These are phyloP conservation scores for Fusarium setosum DNA, from an alignment of 2,329 filamentous ascomycete genomes.

Conservation along the genomic window DNA sequence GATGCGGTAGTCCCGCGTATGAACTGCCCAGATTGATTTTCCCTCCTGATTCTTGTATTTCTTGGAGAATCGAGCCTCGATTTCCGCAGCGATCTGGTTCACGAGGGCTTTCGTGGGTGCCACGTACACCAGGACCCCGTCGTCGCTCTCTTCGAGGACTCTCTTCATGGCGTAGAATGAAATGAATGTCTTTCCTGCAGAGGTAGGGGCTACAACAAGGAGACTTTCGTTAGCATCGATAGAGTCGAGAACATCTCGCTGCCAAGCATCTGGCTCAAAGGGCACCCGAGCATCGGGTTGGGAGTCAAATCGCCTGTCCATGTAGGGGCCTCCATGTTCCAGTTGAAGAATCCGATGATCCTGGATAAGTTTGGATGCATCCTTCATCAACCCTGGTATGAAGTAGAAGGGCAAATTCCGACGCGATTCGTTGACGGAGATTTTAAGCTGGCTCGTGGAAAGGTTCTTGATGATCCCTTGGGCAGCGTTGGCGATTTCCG, in stretches of 20 bases:
- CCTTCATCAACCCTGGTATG: not conserved
- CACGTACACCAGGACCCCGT: conserved; percentile 80
- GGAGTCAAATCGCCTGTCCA: conserved; percentile 80
- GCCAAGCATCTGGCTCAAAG: conserved; percentile 83
- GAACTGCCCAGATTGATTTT: conserved; percentile 81
- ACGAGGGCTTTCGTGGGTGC: conserved; percentile 85
- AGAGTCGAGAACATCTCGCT: conserved; percentile 77
- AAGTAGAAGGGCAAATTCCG: conserved; percentile 19
- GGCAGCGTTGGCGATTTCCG: conserved; percentile 16
- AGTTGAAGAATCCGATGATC: conserved; percentile 67
- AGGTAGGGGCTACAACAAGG: conserved; percentile 82
- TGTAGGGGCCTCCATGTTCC: conserved; percentile 75
- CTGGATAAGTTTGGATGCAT: not conserved
- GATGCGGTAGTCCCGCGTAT: conserved; percentile 80
- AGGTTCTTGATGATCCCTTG: conserved; percentile 17
- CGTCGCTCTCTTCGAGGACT: conserved; percentile 73
- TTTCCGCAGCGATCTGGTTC: conserved; percentile 85
- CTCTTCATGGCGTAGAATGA: conserved; percentile 88
- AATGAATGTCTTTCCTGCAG: conserved; percentile 86
- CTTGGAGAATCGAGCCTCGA: conserved; percentile 81
- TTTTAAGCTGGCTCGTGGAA: conserved; percentile 7
- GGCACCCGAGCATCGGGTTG: conserved; percentile 73
- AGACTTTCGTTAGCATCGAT: conserved; percentile 78
- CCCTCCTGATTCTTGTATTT: conserved; percentile 66
- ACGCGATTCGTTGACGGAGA: not conserved